phyloP scores from a whole-genome alignment of 2,329 filamentous ascomycete genomes.

The Phyllosticta paracitricarpa region DNA sequence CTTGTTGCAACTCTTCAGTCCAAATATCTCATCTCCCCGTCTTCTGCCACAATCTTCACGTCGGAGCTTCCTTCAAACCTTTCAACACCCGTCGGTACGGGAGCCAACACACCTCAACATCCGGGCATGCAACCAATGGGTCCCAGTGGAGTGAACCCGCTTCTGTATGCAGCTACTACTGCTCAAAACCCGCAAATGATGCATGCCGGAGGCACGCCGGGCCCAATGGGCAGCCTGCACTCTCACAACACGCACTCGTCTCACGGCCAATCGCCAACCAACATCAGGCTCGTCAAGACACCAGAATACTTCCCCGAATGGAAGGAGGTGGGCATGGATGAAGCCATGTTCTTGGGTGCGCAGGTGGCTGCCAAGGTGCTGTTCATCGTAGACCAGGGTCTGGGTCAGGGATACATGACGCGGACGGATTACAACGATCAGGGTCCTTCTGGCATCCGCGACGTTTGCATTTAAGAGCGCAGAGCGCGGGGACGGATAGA shows the following conservation, averaged over 20 bases:
- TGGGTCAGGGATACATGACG: constrained; percentile 59
- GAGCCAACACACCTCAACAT: constrained; percentile 75
- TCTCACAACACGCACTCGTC: constrained; percentile 48
- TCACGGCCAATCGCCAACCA: constrained; percentile 68
- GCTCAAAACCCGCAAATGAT: constrained; percentile 47
- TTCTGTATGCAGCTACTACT: constrained; percentile 83
- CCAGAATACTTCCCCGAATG: constrained; percentile 86
- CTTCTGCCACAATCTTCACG: constrained; percentile 90
- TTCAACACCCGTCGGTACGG: constrained; percentile 81
- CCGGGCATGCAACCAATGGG: constrained; percentile 41
- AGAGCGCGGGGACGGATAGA: background rate
- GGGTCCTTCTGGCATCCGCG: constrained; percentile 55
- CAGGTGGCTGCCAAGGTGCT: constrained; percentile 74
- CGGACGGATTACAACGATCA: constrained; percentile 59
- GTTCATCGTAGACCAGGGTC: constrained; percentile 57
- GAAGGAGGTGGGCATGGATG: constrained; percentile 67
- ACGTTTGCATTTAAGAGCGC: constrained; percentile 20
- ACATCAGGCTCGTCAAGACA: constrained; percentile 65
- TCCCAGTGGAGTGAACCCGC: constrained; percentile 65
- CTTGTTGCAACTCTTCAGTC: constrained; percentile 68
- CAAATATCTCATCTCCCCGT: constrained; percentile 84
- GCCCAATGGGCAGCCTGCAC: constrained; percentile 19
- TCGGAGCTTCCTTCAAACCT: constrained; percentile 92
- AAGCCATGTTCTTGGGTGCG: constrained; percentile 76
- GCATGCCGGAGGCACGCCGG: constrained; percentile 19